Evolutionary conservation across 805 yeast genomes (phyloP), one percentile per base, ranked within the genome.

Genomic region (Saccharomycodes ludwigii): DNA sequence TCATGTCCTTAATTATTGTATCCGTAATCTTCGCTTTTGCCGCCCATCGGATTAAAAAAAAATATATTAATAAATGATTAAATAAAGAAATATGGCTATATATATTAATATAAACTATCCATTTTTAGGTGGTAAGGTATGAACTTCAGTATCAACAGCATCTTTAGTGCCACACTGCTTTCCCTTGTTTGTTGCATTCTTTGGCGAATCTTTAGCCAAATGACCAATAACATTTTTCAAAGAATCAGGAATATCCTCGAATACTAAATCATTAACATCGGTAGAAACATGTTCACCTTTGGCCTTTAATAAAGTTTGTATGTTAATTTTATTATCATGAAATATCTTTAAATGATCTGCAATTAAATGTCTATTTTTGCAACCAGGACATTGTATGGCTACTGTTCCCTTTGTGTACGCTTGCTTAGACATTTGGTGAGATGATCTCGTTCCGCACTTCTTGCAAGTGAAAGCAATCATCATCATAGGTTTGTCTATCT

Each of bases 391-490:
- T 47, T 83, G 84, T 16, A 88, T 78, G 31, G 84, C 58, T 3
- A 88, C 94, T 0, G 95, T 76, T 2, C 97, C 97, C 7, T 65
- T 60, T 10, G 77, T 71, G 51, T 88, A 88, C 0, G 95, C 86
- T 56, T 88, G 97, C 43, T 86, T 86, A 5, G 95, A 79, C 48
- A 88, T 78, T n/a, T 77, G 68, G 48, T 88, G 97, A 4, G 85
- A 73, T 1, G 95, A 84, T 34, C 96, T 62, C 3, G 79, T 71
- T 28, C 72, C 66, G 56, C 97, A 88, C 41, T 73, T 72, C 51
- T 85, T 88, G 58, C 97, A 88, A 0, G 95, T 88, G 58, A 88
- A 86, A 0, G 94, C 88, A 15, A 88, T 68, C 78, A 84, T 78
- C 40, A 82, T 61, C 52, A 76, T 72, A 2, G 94, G 94, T 39